Conservation (phyloP, 164 flowering plant genomes). For the Aristolochia fimbriata region DNA sequence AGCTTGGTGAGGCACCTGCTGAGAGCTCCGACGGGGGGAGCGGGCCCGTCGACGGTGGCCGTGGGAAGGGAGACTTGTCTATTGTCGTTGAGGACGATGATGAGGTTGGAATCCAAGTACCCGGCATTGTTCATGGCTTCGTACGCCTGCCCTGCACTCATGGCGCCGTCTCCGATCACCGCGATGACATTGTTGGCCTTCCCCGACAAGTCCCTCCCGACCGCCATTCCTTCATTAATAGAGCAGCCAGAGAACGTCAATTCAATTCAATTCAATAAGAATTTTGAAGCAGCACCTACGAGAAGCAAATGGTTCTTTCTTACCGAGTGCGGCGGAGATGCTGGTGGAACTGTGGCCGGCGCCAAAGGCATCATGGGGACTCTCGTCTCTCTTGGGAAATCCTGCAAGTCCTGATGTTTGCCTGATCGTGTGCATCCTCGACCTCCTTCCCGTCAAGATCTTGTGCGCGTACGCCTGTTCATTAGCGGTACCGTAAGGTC, state of each 20-base stretch:
- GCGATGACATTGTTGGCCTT: constrained; percentile 35
- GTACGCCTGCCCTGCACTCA: constrained; percentile 39
- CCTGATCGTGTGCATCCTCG: constrained; percentile 10
- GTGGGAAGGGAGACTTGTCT: constrained; percentile 23
- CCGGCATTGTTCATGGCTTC: constrained; percentile 35
- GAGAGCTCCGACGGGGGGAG: constrained; percentile 42
- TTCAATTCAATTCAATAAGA: no score
- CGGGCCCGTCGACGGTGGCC: constrained; percentile 46
- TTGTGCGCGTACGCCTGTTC: constrained; percentile 28
- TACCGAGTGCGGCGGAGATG: constrained; percentile 40
- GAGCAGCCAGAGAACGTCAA: no score
- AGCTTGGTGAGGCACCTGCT: constrained; percentile 26
- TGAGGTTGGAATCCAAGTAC: constrained; percentile 32
- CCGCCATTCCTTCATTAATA: constrained; percentile 50
- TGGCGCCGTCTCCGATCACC: constrained; percentile 48
- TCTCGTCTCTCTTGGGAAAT: constrained; percentile 14
- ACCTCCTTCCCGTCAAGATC: constrained; percentile 27
- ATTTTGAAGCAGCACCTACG: no score
- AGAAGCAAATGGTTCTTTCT: no score
- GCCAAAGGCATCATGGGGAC: constrained; percentile 12
- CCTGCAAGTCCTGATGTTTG: constrained; percentile 13
- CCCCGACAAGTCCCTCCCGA: constrained; percentile 36
- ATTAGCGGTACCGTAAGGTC: no score
- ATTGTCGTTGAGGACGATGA: constrained; percentile 38
- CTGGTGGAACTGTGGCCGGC: constrained; percentile 22